These are phyloP conservation scores for Podaxis rugospora DNA, from an alignment of 768 basidiomycete species.

Conservation along the genomic window DNA sequence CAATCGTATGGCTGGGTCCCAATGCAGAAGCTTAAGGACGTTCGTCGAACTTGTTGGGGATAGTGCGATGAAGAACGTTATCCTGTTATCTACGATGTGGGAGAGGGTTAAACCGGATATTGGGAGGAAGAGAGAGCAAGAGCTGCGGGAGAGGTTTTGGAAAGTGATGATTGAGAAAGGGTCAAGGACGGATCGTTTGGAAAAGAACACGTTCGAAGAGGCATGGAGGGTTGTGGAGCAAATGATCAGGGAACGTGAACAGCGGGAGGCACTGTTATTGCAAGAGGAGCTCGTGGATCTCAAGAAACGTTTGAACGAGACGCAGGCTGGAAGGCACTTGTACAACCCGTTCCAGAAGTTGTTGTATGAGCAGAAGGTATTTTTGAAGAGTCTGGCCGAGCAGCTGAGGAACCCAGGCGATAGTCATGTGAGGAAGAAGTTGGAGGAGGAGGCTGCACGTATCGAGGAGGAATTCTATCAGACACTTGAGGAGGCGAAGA, in stretches of 20 bases:
- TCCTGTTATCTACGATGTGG: constrained; percentile 50
- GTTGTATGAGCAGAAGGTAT: neutral
- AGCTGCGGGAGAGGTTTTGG: constrained; percentile 36
- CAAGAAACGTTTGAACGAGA: constrained; percentile 4
- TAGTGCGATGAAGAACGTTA: constrained; percentile 36
- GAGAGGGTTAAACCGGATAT: constrained; percentile 27
- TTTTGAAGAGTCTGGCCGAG: neutral
- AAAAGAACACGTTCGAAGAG: constrained; percentile 23
- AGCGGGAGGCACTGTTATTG: neutral
- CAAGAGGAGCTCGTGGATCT: constrained; percentile 12
- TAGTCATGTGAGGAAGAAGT: neutral
- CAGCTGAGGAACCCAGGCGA: neutral
- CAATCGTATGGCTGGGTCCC: constrained; percentile 35
- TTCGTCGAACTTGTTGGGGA: constrained; percentile 45
- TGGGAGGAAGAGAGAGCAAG: constrained; percentile 30
- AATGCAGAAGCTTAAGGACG: constrained; percentile 38
- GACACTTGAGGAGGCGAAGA: constrained; percentile 5
- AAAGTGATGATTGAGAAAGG: constrained; percentile 37
- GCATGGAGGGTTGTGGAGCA: constrained; percentile 21
- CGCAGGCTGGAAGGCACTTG: constrained; percentile 6
- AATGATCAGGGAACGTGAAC: constrained; percentile 1
- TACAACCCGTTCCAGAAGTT: constrained; percentile 2
- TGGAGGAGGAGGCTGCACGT: neutral
- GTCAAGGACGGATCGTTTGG: constrained; percentile 31
- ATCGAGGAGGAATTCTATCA: constrained; percentile 1